phyloP scores from a whole-genome alignment of 1,284 basidiomycete genomes.

The Rhodotorula sp. region DNA sequence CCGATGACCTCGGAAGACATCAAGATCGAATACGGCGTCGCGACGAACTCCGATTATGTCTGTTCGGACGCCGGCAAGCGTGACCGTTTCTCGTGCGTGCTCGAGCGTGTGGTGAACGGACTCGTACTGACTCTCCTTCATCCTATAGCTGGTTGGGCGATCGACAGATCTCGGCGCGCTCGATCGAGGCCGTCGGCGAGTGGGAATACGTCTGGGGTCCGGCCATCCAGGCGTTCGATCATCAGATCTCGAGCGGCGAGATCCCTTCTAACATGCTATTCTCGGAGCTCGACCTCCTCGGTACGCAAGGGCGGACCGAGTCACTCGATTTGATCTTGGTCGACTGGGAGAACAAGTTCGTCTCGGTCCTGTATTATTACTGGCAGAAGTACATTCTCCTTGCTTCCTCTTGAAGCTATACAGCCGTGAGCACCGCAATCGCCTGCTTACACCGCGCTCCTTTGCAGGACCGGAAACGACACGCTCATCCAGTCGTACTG shows the following conservation, averaged over 20 bases:
- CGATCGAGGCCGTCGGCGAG: slow-evolving; percentile 5
- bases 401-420: not conserved
- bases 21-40: slow-evolving; percentile 4
- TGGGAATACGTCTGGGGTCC: slow-evolving; percentile 8
- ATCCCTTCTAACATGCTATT: slow-evolving; percentile 2
- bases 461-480: slow-evolving; percentile 15
- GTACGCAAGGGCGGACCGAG: not conserved
- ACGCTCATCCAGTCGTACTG: slow-evolving; percentile 10
- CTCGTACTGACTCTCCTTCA: not conserved
- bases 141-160: slow-evolving; percentile 15
- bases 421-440: not conserved
- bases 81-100: slow-evolving; percentile 5
- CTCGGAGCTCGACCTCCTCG: slow-evolving; percentile 12
- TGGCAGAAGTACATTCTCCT: not conserved
- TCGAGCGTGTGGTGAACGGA: not conserved
- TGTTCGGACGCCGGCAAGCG: slow-evolving; percentile 20
- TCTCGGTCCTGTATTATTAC: slow-evolving; percentile 11
- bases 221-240: slow-evolving; percentile 7
- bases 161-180: slow-evolving; percentile 4
- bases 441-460: not conserved
- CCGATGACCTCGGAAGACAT: slow-evolving; percentile 15
- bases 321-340: slow-evolving; percentile 1
- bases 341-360: slow-evolving; percentile 7
- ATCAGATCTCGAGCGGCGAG: not conserved
- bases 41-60: not conserved